phyloP scores from a whole-genome alignment of 495 filamentous ascomycete species.

The Penicillium odoratum region DNA sequence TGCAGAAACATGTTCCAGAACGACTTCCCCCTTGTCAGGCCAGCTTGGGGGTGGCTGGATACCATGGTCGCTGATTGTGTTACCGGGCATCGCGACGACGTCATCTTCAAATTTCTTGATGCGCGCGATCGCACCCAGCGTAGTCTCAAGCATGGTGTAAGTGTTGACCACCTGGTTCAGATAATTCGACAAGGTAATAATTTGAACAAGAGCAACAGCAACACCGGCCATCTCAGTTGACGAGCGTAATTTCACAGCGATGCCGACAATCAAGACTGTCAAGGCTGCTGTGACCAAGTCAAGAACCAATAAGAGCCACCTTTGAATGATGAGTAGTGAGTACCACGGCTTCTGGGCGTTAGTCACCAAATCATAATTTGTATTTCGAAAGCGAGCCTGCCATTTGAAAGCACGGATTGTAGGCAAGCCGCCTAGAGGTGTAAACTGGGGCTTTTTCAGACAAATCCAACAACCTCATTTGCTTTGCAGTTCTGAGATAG shows the following conservation, averaged over 20 bases:
- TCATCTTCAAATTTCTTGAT: conserved; percentile 31
- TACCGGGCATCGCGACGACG: conserved; percentile 5
- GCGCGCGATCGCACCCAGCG: conserved; percentile 27
- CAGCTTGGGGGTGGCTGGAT: conserved; percentile 41
- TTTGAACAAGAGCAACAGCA: conserved; percentile 31
- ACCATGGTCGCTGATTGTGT: conserved; percentile 23
- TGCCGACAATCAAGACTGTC: conserved; percentile 26
- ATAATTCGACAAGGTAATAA: conserved; percentile 24
- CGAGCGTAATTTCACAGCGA: conserved; percentile 19
- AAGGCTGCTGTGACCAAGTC: conserved; percentile 26
- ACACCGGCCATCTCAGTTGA: conserved; percentile 23
- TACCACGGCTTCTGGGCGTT: conserved; percentile 42
- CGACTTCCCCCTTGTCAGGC: conserved; percentile 72
- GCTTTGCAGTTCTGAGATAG: conserved; percentile 80
- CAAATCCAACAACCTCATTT: conserved; percentile 72
- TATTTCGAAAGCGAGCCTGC: conserved; percentile 13
- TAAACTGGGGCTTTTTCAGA: conserved; percentile 40
- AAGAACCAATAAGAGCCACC: conserved; percentile 35
- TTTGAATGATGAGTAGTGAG: conserved; percentile 42
- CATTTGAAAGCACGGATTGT: conserved; percentile 46
- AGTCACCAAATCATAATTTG: conserved; percentile 29
- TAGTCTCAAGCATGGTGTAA: conserved; percentile 32
- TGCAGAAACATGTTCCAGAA: too few relatives aligned
- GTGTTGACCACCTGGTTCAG: conserved; percentile 25
- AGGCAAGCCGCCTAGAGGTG: conserved; percentile 35